Conservation (phyloP, 2,329 filamentous ascomycete species). For the Elsinoe australis region DNA sequence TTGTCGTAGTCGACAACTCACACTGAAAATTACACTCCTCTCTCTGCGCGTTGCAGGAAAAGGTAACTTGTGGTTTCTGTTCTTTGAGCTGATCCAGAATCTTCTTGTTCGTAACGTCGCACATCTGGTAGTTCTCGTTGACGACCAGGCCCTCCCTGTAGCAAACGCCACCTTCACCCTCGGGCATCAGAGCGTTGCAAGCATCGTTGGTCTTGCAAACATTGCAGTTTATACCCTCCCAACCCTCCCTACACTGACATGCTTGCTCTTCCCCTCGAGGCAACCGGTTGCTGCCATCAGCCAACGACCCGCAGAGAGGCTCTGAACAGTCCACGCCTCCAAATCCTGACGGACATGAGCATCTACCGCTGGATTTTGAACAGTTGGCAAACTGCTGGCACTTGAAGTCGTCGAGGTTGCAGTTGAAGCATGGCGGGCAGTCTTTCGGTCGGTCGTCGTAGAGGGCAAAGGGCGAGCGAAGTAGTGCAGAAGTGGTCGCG, state of each 20-base stretch:
- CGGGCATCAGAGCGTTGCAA: slow-evolving; percentile 82
- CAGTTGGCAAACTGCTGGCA: slow-evolving; percentile 88
- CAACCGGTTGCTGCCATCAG: slow-evolving; percentile 69
- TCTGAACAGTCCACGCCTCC: slow-evolving; percentile 88
- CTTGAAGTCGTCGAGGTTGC: slow-evolving; percentile 81
- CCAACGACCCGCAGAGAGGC: slow-evolving; percentile 83
- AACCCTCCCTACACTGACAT: slow-evolving; percentile 87
- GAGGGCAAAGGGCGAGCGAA: slow-evolving; percentile 55
- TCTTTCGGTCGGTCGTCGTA: slow-evolving; percentile 66
- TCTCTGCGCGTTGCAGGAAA: slow-evolving; percentile 71
- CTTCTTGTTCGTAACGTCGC: slow-evolving; percentile 92
- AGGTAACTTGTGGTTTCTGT: slow-evolving; percentile 86
- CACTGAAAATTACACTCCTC: slow-evolving; percentile 90
- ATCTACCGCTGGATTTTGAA: slow-evolving; percentile 85
- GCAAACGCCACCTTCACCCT: slow-evolving; percentile 74
- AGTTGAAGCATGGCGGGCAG: slow-evolving; percentile 94
- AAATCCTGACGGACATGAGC: slow-evolving; percentile 83
- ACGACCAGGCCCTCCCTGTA: slow-evolving; percentile 86
- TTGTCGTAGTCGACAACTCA: too few species aligned
- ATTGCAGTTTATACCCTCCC: slow-evolving; percentile 94
- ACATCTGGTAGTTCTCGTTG: slow-evolving; percentile 95
- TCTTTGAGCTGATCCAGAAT: slow-evolving; percentile 80
- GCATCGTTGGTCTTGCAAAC: slow-evolving; percentile 78
- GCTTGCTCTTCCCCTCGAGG: slow-evolving; percentile 57
- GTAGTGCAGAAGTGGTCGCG: slow-evolving; percentile 37